Base-by-base conservation (phyloP, 2,329 filamentous ascomycete species). In the Dryadomyces sulphureus region DNA sequence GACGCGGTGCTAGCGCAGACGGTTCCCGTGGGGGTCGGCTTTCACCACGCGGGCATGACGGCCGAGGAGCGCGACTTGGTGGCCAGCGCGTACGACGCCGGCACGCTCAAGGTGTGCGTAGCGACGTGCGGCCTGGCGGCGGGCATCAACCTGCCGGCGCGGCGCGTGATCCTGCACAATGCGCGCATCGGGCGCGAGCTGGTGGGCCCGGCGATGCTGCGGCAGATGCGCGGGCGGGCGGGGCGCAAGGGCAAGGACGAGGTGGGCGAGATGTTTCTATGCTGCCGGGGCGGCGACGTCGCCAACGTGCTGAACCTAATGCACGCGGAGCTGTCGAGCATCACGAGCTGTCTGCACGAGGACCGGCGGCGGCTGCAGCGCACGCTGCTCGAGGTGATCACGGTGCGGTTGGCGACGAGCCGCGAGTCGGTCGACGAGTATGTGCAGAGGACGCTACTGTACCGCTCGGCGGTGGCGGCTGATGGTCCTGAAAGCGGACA, bases 41-140 rank as follows among this genome's bases (percentile, higher is more conserved):
- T 87, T 59, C 84, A 89, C 50, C 60, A 79, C 65, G 78, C 78
- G 40, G 79, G 79, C 12, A 68, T 89, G 54, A 88, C 83, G 0
- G 78, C 73, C 0, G 84, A 89, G 60, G 84, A 89, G 58, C 72
- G 83, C 42, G 81, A 86, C 42, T 62, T 87, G 7, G 72, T 88
- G 45, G 77, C 82, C 2, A 70, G 69, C 32, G 81, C 81, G 12
- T 88, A 86, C 52, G 83, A 88, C 56, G 60, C 65, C 35, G 81
- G 83, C 1, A 65, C 73, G 5, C 58, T 88, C 17, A 80, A 81
- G 53, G 75, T 86, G 1, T 79, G 85, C 45, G 77, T 86, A 16
- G 84, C 84, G 34, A 89, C 84, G 2, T 87, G 82, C 55, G 86
- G 81, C 57, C 69, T 89, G 47, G 84, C 84, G n/a, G 84, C 83